Evolutionary conservation across 2,329 filamentous ascomycete species (phyloP), one percentile per base, ranked within the genome.

Genomic region (Alternaria novae-zelandiae): DNA sequence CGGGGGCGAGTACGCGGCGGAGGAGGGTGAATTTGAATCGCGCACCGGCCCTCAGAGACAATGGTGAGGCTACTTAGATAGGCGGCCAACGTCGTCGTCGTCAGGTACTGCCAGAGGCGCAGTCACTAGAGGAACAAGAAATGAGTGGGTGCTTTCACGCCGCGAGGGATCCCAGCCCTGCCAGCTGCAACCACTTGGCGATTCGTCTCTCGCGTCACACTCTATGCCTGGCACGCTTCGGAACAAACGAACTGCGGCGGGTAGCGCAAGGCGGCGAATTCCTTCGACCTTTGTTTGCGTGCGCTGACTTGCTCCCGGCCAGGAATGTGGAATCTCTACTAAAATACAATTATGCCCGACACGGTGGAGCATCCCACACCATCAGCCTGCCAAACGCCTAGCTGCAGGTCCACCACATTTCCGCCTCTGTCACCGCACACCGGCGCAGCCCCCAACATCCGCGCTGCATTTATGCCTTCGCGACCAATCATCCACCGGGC

Each of bases 1-100:
- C 49, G 57, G 56, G 55, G 60, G 61, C 50, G 57, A 63, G 49
- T 63, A 41, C 43, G 60, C 60, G 45, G 60, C 60, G 56, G 56
- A 23, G 47, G 49, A 44, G 45, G 54, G 43, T 55, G 43, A 59
- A 44, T 36, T 28, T 53, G 56, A 45, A 44, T 44, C 41, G 44
- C 55, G 56, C 28, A 44, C 55, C 49, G 55, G 41, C 59, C 36
- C 44, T 56, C 50, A 54, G 57, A 53, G 49, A 53, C 49, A 32
- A 43, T 28, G 36, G 50, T 30, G 44, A 57, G 44, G 54, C 54
- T 49, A 57, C 55, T 50, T 49, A 11, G 45, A 15, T 21, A 43
- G 28, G 54, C 54, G 46, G 55, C 54, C 41, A 47, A 25, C 26
- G 26, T 61, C 55, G 55, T 54, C 61, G 55, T 59, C 61, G 56